Base-by-base conservation (phyloP, 179 eudicot species). In the Sideroxylon spinosum region DNA sequence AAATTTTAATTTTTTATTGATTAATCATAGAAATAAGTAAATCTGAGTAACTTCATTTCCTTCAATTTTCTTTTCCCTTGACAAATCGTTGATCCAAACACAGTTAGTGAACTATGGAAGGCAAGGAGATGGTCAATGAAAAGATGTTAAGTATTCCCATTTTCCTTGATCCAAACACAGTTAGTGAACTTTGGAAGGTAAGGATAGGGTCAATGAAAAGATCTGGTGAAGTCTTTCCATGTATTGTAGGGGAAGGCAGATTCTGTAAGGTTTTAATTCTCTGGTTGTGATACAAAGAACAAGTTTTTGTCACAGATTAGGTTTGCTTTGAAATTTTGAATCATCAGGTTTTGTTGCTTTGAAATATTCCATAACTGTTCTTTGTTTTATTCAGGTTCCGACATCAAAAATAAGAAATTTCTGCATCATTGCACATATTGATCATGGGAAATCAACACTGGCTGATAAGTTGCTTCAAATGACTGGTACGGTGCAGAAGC, bases 401-500 rank as follows among this genome's bases (percentile, higher is more conserved):
- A 88, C 83, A 65, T 81, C 95, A 66, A 91, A 90, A 57, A 87
- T 95, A 73, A 84, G 99, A 79, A 95, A 95, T 85, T 95, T 95
- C 77, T 86, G 87, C 85, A 95, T 95, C 61, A 95, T 95, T 80
- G 99, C 99, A 37, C 99, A 95, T 80, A 95, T 95, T 80, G 99
- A 95, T 84, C 99, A 95, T 85, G 99, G 99, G 37, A 95, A 95
- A 84, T 95, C 99, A 73, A 95, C 99, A 79, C 81, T 93, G 84
- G 99, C 99, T 16, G 99, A 95, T 86, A 95, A 95, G 84, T 82
- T 95, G 86, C 93, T 95, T 66, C 97, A 95, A 85, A 88, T 82
- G 82, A 91, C 99, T 14, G 99, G 98, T 76, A 95, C 98, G 0
- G 99, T 95, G 71, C 94, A 90, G 77, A 88, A 81, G 83, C 93